A percentile compares a stretch with the other conserved stretches of the same genome.
Conservation (phyloP, 805 yeast genomes). For the Metschnikowia orientalis region DNA sequence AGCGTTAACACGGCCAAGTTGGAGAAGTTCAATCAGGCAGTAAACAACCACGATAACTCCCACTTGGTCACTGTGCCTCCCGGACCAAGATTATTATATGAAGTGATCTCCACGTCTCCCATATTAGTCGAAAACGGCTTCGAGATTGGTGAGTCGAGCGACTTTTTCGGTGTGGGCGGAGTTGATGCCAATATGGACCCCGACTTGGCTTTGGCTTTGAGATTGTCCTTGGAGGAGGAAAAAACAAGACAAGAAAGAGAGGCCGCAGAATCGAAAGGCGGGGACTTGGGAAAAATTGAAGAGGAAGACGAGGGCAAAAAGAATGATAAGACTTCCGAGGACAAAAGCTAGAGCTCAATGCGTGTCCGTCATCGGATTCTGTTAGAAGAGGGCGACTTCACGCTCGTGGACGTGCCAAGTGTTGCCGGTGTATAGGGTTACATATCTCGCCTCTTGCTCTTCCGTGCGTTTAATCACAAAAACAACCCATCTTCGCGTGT, state of each 20-base stretch:
- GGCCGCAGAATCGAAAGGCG: conserved; percentile 30
- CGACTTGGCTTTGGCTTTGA: conserved; percentile 91
- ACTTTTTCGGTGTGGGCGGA: conserved; percentile 39
- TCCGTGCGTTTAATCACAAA: no score
- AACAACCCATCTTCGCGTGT: no score
- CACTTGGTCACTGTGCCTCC: conserved; percentile 86
- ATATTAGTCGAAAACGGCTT: conserved; percentile 66
- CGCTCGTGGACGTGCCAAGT: no score
- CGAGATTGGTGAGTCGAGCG: conserved; percentile 37
- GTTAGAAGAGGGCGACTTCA: no score
- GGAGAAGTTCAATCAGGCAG: conserved; percentile 70
- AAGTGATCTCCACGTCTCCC: conserved; percentile 71
- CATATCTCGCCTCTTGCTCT: no score
- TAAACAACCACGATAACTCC: conserved; percentile 71
- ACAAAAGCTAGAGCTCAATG: no score
- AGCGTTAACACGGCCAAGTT: conserved; percentile 69
- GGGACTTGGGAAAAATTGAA: conserved; percentile 31
- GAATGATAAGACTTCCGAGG: conserved; percentile 12
- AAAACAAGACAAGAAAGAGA: conserved; percentile 84
- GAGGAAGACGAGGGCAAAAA: conserved; percentile 21
- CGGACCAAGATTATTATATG: conserved; percentile 80
- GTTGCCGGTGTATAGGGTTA: no score
- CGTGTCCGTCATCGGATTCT: no score
- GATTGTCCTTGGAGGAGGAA: conserved; percentile 93
- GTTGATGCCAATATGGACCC: conserved; percentile 91